These are phyloP conservation scores for Cyanodermella asteris DNA, from an alignment of 2,329 filamentous ascomycete genomes.

Conservation along the genomic window DNA sequence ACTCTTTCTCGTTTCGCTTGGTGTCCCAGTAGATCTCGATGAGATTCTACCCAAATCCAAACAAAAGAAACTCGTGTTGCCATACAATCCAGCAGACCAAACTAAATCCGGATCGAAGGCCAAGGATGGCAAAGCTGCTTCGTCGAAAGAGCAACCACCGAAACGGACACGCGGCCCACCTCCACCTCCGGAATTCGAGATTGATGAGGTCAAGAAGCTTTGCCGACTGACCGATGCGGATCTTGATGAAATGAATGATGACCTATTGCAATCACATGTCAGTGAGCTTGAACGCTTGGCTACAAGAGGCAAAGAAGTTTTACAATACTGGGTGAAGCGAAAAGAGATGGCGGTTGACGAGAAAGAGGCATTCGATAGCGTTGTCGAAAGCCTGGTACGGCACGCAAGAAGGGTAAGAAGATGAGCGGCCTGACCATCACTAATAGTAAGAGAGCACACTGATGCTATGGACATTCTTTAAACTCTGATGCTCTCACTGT, in stretches of 20 bases:
- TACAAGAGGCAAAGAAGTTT: slow-evolving; percentile 47
- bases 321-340: slow-evolving; percentile 74
- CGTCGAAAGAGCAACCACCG: slow-evolving; percentile 28
- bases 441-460: not conserved
- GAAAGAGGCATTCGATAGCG: slow-evolving; percentile 81
- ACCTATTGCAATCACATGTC: slow-evolving; percentile 54
- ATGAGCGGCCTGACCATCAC: too few relatives aligned
- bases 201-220: slow-evolving; percentile 54
- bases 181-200: slow-evolving; percentile 53
- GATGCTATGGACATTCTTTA: slow-evolving; percentile 1
- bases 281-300: slow-evolving; percentile 46
- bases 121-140: slow-evolving; percentile 28
- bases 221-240: slow-evolving; percentile 73
- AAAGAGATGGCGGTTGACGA: slow-evolving; percentile 76
- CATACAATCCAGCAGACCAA: slow-evolving; percentile 16
- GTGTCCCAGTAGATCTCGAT: slow-evolving; percentile 87
- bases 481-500: not conserved
- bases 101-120: slow-evolving; percentile 5
- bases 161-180: slow-evolving; percentile 34
- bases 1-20: slow-evolving; percentile 84
- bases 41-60: slow-evolving; percentile 94
- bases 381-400: slow-evolving; percentile 90
- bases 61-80: slow-evolving; percentile 90
- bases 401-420: slow-evolving; percentile 72
- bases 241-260: slow-evolving; percentile 53